Evolutionary conservation across 2,329 filamentous ascomycete species (phyloP), one percentile per base, ranked within the genome.

Genomic region (Colletotrichum sp.): DNA sequence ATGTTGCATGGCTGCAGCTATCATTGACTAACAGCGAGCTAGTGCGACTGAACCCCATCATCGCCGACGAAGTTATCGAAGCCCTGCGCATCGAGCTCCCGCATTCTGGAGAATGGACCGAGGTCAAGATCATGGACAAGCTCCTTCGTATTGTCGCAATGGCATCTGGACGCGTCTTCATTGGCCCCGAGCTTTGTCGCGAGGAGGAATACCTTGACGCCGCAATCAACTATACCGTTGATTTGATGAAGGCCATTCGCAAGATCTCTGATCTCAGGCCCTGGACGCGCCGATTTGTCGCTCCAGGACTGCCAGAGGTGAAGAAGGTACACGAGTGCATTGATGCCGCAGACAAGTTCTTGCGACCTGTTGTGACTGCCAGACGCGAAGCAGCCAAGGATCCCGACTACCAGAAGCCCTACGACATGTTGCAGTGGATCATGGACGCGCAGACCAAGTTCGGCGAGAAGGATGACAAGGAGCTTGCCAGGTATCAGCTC

Each of bases 361-460:
- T 89, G 15, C 65, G 72, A 8, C 85, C 86, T 3, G 69, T 87
- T 1, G 80, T 88, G 8, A 68, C 77, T 12, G 76, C 81, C 30
- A 80, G 87, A 12, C 71, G 77, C 36, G 78, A 80, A 27, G 77
- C 60, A 2, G 57, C 73, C 4, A 44, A 66, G 19, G 48, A 68
- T 11, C 63, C 75, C 2, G 77, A 73, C 6, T 72, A 73, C 8
- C 76, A 81, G 28, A 84, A 84, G 75, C 86, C 87, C 0, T 85
- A 88, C 71, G 88, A 90, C 75, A 86, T 89, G 81, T 81, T 88
- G 27, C 85, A 88, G 78, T 89, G 88, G 88, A 59, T 89, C 6
- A 81, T 88, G 16, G 84, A 87, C 25, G 80, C 81, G 0, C 82
- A 85, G 30, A 77, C 80, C 3, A 84, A 86, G 78, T 84, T 84